Percentiles rank a stretch among this genome's conserved stretches.
phyloP scores from a whole-genome alignment of 129 eudicot species.

The Flaveria bidentis region DNA sequence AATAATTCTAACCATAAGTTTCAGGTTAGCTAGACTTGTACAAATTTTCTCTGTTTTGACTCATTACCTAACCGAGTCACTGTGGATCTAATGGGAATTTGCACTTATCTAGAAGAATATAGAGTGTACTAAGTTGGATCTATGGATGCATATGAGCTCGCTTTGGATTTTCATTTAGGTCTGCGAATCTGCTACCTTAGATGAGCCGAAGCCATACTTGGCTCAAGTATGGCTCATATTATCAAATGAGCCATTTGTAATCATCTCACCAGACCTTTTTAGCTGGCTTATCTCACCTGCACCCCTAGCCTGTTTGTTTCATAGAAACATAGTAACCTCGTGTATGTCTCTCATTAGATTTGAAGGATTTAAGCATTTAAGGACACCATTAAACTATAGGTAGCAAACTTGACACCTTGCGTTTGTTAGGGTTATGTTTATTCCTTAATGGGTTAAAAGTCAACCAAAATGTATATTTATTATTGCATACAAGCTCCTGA shows the following conservation, averaged over 20 bases:
- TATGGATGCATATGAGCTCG: neutral
- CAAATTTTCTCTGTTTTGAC: neutral
- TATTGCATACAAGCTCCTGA: conserved; percentile 8
- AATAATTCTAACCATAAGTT: neutral
- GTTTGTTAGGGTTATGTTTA: neutral
- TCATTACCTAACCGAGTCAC: neutral
- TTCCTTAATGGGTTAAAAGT: neutral
- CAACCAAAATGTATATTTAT: neutral
- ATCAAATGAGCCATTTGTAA: neutral
- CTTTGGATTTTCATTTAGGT: neutral
- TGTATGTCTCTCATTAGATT: neutral
- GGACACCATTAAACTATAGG: neutral
- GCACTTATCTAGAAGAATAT: neutral
- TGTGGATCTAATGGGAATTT: neutral
- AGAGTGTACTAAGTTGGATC: neutral
- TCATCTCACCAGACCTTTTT: neutral
- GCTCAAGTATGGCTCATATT: neutral
- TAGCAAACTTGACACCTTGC: neutral
- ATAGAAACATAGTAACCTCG: neutral
- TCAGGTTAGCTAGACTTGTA: neutral
- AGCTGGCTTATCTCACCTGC: neutral
- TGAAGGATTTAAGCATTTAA: neutral
- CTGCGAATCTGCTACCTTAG: neutral
- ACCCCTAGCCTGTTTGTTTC: neutral
- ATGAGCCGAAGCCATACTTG: neutral